Conservation (phyloP, 2,329 filamentous ascomycete species). For the Fusarium sp. region DNA sequence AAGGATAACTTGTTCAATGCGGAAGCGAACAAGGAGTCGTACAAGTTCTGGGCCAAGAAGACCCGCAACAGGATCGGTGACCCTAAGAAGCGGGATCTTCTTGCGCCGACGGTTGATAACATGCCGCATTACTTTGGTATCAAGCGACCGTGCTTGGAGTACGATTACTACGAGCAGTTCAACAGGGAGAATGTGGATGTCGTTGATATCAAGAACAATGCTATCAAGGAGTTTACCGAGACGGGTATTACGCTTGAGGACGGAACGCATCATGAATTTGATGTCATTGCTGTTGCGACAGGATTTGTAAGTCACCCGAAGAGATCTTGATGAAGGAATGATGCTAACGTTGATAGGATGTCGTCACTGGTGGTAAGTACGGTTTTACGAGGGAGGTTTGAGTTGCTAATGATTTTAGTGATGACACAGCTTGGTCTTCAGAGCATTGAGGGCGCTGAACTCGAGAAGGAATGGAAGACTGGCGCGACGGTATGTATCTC, state of each 20-base stretch:
- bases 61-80: slow-evolving; percentile 60
- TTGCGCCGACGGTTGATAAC: slow-evolving; percentile 56
- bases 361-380: slow-evolving; percentile 48
- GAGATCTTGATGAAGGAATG: accelerated
- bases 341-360: slow-evolving; percentile 40
- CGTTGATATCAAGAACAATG: slow-evolving; percentile 53
- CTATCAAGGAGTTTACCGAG: slow-evolving; percentile 52
- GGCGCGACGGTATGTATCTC: slow-evolving; percentile 42
- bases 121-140: slow-evolving; percentile 64
- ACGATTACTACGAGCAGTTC: slow-evolving; percentile 58
- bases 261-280: slow-evolving; percentile 54
- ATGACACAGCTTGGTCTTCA: slow-evolving; percentile 57
- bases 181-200: slow-evolving; percentile 55
- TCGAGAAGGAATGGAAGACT: slow-evolving; percentile 54
- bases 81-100: slow-evolving; percentile 56
- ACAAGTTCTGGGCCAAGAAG: slow-evolving; percentile 65
- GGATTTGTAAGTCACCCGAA: slow-evolving; percentile 52
- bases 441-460: slow-evolving; percentile 49
- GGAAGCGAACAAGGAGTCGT: slow-evolving; percentile 61
- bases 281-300: slow-evolving; percentile 56
- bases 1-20: slow-evolving; percentile 58
- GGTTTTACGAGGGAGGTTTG: accelerated
- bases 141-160: slow-evolving; percentile 58
- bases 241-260: slow-evolving; percentile 53
- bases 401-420: slow-evolving; percentile 32